Conservation (phyloP, 306 rosid genomes). For the Senna siamea region DNA sequence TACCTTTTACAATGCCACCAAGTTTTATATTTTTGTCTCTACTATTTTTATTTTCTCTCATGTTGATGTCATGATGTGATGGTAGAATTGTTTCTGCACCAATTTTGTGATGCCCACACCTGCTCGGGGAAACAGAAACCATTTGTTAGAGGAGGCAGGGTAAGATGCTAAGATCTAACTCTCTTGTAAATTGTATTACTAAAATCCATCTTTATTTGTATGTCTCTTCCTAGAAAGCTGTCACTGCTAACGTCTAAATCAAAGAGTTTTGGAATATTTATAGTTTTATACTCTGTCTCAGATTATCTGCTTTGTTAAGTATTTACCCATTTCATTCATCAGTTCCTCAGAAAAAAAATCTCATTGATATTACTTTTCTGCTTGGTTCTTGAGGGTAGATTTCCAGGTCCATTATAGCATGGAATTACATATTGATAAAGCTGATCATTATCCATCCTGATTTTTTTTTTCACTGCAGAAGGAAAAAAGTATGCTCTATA, state of each 20-base stretch:
- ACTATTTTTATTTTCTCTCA: constrained; percentile 30
- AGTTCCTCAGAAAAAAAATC: neutral
- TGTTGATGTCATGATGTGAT: constrained; percentile 40
- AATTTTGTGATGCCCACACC: constrained; percentile 89
- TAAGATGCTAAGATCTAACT: constrained; percentile 38
- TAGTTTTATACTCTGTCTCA: constrained; percentile 33
- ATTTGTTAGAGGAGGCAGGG: constrained; percentile 89
- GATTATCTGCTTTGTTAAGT: constrained; percentile 31
- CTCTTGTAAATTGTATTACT: constrained; percentile 12
- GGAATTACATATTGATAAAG: constrained; percentile 6
- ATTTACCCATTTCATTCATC: constrained; percentile 31
- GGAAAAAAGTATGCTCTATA: constrained; percentile 64
- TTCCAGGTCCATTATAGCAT: constrained; percentile 17
- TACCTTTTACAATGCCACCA: constrained; percentile 1
- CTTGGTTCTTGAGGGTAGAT: constrained; percentile 26
- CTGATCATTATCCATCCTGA: constrained; percentile 22
- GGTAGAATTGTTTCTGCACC: constrained; percentile 87
- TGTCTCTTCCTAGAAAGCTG: constrained; percentile 19
- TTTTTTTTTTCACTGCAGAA: constrained; percentile 56
- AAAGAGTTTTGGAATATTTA: constrained; percentile 1
- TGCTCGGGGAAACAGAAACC: constrained; percentile 84
- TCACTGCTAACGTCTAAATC: no score
- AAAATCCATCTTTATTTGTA: neutral
- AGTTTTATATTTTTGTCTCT: neutral
- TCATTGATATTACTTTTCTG: constrained; percentile 17